Evolutionary conservation across 805 yeast species (phyloP), one percentile per base, ranked within the genome.

Genomic region (Metschnikowia lachancei): DNA sequence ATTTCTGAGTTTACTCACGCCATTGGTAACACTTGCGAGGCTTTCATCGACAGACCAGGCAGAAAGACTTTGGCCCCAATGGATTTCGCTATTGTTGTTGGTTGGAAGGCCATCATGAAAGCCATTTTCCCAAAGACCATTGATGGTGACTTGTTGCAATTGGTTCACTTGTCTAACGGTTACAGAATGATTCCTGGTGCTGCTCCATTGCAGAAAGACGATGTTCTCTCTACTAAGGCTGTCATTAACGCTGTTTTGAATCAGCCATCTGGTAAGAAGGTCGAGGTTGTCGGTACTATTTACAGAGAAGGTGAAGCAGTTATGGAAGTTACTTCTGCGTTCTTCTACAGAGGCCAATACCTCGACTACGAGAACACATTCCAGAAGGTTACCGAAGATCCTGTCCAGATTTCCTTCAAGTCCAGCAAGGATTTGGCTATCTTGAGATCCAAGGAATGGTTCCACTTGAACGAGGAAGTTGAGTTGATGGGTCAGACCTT

Each of bases 51-150:
- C 49, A 83, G 96, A 75, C 80, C 87, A 41, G 94, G 91, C 54
- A 85, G 87, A 68, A 80, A 78, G 53, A 83, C 88, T 49, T 76
- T 82, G 58, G 99, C 98, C 40, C 99, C 99, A 62, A 92, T 94
- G 98, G 99, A 94, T 75, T 94, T 91, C 64, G 98, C 99, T 41
- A 94, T 94, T 67, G 97, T 94, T 48, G 81, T 91, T 59, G 98
- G 99, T 38, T 94, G 99, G 99, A 86, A 85, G 74, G 95, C 97
- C 41, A 92, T 94, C 65, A 92, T 94, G 75, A 89, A 87, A 75
- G 91, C 97, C n/a, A 87, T 94, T 59, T 94, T 94, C 94, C 99
- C 99, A 45, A 81, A 81, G 65, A 82, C 84, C 53, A 95, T 94
- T 60, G 98, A 95, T 66, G 99, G 99, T 70, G 99, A 94, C 67